Evolutionary conservation across 495 filamentous ascomycete genomes (phyloP), one percentile per base, ranked within the genome.

Genomic region (Neurospora sp.): DNA sequence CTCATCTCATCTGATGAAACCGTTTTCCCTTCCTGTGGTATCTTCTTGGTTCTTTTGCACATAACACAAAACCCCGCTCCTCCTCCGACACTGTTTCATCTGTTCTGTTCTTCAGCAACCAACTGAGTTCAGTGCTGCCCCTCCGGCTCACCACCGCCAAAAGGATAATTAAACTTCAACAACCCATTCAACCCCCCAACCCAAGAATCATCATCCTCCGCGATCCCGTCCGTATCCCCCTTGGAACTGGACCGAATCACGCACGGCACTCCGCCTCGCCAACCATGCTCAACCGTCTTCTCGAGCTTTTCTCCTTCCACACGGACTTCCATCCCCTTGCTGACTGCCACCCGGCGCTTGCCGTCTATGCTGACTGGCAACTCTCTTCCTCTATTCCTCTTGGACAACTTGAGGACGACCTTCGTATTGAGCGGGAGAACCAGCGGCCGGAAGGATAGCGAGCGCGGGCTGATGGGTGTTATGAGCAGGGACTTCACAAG

Each of bases 121-220:
- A 31, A 31, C 31, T 31, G 1, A 35, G 0, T 35, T 35, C 66
- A 75, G 7, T 71, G 73, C 46, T 71, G 59, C 23, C 77, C 75
- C 10, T 70, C 70, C 31, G 73, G 70, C 54, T 97, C 93, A 0
- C 54, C 54, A 1, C 27, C 27, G 1, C 96, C 96, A 85, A 99
- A 98, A 4, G 96, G 94, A 84, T 97, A 92, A 80, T 99, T 99
- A 77, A 98, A 99, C 84, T 99, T 99, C 77, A 99, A 84, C 77
- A 98, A 79, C 69, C 93, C 93, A 82, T 98, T 98, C 82, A 99
- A 81, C 8, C 96, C 96, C 1, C 95, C 96, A 18, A 99, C 96
- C 96, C 96, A 99, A 16, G 93, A 93, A 80, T 98, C 96, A 75
- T 91, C 90, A 76, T 92, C 91, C 78, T 91, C 88, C 1, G 84